phyloP scores from a whole-genome alignment of 257 asterid genomes.

The Solanum pennellii region DNA sequence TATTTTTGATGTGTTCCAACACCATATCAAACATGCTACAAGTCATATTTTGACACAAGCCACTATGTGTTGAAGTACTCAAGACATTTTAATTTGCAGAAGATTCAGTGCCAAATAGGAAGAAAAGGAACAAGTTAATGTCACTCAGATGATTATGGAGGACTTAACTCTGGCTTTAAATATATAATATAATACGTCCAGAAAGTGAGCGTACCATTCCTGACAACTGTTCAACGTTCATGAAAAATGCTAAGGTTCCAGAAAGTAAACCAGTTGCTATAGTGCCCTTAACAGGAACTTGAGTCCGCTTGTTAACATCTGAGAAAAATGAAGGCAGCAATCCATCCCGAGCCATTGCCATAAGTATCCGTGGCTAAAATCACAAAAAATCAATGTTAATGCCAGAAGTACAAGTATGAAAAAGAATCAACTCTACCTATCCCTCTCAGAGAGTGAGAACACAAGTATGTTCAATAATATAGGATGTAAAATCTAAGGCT shows the following conservation, averaged over 20 bases:
- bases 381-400: neutral
- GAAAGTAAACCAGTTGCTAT: conserved; percentile 66
- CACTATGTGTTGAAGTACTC: neutral
- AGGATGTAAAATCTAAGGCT: neutral
- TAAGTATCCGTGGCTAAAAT: conserved; percentile 76
- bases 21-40: neutral
- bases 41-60: neutral
- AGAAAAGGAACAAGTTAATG: neutral
- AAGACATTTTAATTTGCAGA: neutral
- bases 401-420: neutral
- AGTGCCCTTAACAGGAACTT: conserved; percentile 88
- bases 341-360: conserved; percentile 99
- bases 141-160: neutral
- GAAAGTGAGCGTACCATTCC: conserved; percentile 63
- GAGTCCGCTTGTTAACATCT: conserved; percentile 54
- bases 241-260: conserved; percentile 67
- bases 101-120: neutral
- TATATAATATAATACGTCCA: neutral
- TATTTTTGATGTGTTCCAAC: neutral
- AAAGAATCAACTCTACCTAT: neutral
- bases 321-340: conserved; percentile 88
- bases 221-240: conserved; percentile 96
- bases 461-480: neutral
- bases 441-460: neutral
- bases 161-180: neutral